Percentiles rank a stretch among this genome's conserved stretches.
phyloP scores from a whole-genome alignment of 129 eudicot species.

The Mikania micrantha region DNA sequence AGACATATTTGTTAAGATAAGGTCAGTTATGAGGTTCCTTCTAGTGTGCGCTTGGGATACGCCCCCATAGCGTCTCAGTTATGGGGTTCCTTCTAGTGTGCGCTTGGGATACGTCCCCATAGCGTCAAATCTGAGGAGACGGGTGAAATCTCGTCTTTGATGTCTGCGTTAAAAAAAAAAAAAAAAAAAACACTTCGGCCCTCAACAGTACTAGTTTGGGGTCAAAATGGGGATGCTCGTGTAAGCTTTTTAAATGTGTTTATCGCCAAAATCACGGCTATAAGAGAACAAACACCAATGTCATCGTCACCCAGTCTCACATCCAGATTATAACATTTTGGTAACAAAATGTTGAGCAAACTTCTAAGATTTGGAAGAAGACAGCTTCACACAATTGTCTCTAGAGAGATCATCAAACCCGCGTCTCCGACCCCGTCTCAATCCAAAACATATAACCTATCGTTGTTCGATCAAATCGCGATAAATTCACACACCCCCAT shows the following conservation, averaged over 20 bases:
- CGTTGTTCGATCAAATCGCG: neutral
- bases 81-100: no score
- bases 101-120: no score
- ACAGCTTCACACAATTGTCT: neutral
- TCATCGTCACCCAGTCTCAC: neutral
- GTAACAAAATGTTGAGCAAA: neutral
- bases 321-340: neutral
- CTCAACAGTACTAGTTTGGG: no score
- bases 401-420: neutral
- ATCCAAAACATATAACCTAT: neutral
- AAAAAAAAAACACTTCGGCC: no score
- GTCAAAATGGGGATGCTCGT: neutral
- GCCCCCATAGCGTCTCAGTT: no score
- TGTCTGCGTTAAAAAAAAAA: no score
- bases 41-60: no score
- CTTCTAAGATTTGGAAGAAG: slow-evolving; percentile 4
- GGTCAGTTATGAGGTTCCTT: no score
- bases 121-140: no score
- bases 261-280: neutral
- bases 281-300: neutral
- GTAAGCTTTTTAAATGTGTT: neutral
- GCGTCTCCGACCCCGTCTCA: neutral
- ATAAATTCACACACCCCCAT: neutral
- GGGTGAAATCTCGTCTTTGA: no score
- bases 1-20: no score